Evolutionary conservation across 345 rosid species (phyloP).

Genomic region (Boechera divaricarpa): DNA sequence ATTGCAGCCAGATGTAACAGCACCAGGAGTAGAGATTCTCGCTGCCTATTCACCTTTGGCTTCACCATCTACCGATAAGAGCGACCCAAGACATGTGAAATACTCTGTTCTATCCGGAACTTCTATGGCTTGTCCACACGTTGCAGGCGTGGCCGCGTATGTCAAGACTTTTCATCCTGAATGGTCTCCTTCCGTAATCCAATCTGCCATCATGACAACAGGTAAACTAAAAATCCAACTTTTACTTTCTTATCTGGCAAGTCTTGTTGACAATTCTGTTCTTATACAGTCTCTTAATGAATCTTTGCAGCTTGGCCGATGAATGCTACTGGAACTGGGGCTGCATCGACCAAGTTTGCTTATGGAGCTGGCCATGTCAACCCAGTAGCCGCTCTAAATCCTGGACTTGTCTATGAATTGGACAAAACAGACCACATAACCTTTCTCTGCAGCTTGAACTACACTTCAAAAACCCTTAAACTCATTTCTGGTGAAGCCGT

Average conservation of each 20-base stretch:
- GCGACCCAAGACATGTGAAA: conserved; percentile 34
- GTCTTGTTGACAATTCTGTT: conserved; percentile 5
- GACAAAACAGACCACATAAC: conserved; percentile 45
- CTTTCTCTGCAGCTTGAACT: conserved; percentile 54
- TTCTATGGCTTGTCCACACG: conserved; percentile 70
- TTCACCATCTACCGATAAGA: background rate
- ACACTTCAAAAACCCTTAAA: conserved; percentile 8
- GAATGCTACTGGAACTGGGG: conserved; percentile 26
- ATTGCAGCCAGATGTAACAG: conserved; percentile 57
- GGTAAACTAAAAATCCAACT: conserved; percentile 42
- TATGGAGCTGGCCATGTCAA: conserved; percentile 65
- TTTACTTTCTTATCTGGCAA: conserved; percentile 5
- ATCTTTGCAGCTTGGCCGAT: conserved; percentile 49
- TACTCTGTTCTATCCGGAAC: conserved; percentile 54
- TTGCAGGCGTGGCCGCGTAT: conserved; percentile 53
- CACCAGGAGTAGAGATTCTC: conserved; percentile 55
- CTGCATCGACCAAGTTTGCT: conserved; percentile 46
- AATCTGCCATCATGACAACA: conserved; percentile 70
- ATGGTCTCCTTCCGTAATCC: conserved; percentile 65
- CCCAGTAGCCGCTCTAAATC: conserved; percentile 53
- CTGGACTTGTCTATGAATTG: conserved; percentile 51
- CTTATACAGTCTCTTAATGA: background rate
- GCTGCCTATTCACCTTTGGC: conserved; percentile 50
- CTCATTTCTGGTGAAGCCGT: conserved; percentile 44
- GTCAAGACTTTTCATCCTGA: conserved; percentile 51